These are phyloP conservation scores for Taphrina deformans DNA, from an alignment of 1,139 yeast species.

Conservation along the genomic window DNA sequence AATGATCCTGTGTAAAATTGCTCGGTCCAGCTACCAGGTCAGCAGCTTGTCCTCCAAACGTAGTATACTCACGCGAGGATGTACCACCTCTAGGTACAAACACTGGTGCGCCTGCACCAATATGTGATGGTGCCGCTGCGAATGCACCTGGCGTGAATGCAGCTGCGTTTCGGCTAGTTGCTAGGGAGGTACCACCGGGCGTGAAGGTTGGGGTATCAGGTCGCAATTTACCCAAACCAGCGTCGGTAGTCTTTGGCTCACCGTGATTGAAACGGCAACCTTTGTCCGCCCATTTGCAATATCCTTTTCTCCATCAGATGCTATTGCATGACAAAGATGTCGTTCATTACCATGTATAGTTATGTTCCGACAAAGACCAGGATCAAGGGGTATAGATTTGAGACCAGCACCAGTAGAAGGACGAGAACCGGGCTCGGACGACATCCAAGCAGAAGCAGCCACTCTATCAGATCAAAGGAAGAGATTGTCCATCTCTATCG, in stretches of 20 bases:
- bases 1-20: background rate
- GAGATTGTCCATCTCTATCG: background rate
- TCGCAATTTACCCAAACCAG: conserved; percentile 13
- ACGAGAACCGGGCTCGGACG: conserved; percentile 18
- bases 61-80: background rate
- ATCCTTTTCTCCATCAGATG: conserved; percentile 47
- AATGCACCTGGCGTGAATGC: background rate
- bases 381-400: conserved; percentile 15
- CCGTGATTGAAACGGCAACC: conserved; percentile 84
- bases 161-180: conserved; percentile 1
- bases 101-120: conserved; percentile 37
- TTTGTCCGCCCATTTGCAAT: conserved; percentile 82
- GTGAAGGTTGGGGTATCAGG: conserved; percentile 65
- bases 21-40: background rate
- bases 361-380: conserved; percentile 70
- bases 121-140: background rate
- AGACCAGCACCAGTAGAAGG: conserved; percentile 13
- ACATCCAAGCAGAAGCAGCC: background rate
- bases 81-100: conserved; percentile 28
- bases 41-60: background rate
- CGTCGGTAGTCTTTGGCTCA: conserved; percentile 18
- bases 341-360: conserved; percentile 60
- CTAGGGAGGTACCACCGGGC: conserved; percentile 45
- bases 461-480: background rate
- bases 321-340: background rate